Conservation (phyloP, 2,329 filamentous ascomycete genomes). For the Arthrocladium fulminans region DNA sequence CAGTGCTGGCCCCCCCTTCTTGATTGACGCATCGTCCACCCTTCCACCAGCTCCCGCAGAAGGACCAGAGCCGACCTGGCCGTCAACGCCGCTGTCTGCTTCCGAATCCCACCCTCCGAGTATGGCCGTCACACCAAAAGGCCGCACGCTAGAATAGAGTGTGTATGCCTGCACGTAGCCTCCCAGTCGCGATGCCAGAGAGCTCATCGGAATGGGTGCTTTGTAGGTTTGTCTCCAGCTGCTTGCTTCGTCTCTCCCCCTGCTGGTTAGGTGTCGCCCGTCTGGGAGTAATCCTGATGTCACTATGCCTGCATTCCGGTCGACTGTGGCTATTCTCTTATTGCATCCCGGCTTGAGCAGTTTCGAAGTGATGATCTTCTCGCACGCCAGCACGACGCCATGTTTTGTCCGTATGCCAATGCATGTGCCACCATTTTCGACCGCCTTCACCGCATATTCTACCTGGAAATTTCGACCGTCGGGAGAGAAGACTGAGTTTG, state of each 20-base stretch:
- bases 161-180: constrained; percentile 96
- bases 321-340: constrained; percentile 91
- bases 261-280: constrained; percentile 86
- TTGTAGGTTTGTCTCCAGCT: constrained; percentile 93
- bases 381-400: constrained; percentile 87
- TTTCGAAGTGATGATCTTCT: constrained; percentile 95
- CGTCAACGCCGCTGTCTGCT: constrained; percentile 74
- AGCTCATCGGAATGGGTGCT: constrained; percentile 77
- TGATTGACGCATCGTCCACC: constrained; percentile 48
- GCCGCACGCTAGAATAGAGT: constrained; percentile 90
- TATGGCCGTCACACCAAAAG: constrained; percentile 93
- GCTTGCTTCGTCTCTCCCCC: constrained; percentile 86
- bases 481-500: constrained; percentile 98
- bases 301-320: constrained; percentile 89
- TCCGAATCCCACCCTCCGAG: constrained; percentile 90
- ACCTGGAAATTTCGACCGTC: constrained; percentile 98
- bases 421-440: constrained; percentile 94
- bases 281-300: constrained; percentile 88
- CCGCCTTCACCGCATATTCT: constrained; percentile 97
- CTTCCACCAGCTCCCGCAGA: constrained; percentile 75
- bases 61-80: constrained; percentile 78
- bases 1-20: constrained; percentile 79
- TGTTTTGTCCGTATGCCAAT: constrained; percentile 96
- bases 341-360: constrained; percentile 90
- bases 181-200: constrained; percentile 86